phyloP scores from a whole-genome alignment of 1,284 basidiomycete genomes.

The Ceratobasidium sp. region DNA sequence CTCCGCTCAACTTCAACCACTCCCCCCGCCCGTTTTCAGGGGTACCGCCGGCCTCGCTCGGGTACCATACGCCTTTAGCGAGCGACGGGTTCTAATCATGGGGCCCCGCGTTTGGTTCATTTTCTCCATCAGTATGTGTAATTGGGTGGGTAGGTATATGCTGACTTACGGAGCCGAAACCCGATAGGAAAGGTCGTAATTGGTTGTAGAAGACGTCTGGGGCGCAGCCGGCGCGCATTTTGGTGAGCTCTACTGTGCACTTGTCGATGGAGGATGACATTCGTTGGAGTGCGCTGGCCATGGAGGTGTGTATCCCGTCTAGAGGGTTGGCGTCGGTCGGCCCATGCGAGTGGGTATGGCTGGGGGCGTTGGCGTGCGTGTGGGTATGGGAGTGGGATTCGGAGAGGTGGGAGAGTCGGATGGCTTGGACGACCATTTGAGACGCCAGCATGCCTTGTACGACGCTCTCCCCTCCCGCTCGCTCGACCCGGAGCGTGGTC shows the following conservation, averaged over 20 bases:
- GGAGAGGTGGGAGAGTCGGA: background rate
- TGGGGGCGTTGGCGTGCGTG: background rate
- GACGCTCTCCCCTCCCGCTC: conserved; percentile 21
- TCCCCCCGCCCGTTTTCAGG: conserved; percentile 22
- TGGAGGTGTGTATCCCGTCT: conserved; percentile 6
- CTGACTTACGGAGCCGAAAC: conserved; percentile 32
- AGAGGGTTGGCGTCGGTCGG: background rate
- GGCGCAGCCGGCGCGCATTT: conserved; percentile 32
- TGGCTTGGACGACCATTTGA: conserved; percentile 19
- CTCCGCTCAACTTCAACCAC: conserved; percentile 36
- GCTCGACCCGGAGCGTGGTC: conserved; percentile 32
- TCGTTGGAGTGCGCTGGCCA: background rate
- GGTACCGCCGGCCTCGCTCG: conserved; percentile 7
- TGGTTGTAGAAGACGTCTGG: conserved; percentile 23
- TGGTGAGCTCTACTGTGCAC: conserved; percentile 29
- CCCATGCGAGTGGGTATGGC: too few species aligned
- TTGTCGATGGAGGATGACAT: conserved; percentile 10
- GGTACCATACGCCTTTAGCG: conserved; percentile 28
- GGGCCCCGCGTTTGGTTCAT: too few species aligned
- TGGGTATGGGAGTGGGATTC: background rate
- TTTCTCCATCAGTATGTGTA: too few species aligned
- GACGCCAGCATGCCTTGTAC: conserved; percentile 29
- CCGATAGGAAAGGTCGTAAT: conserved; percentile 21
- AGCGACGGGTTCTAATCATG: conserved; percentile 3
- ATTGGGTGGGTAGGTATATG: background rate